A percentile compares a stretch with the other conserved stretches of the same genome.
phyloP scores from a whole-genome alignment of 257 asterid species.

The Henckelia pumila region DNA sequence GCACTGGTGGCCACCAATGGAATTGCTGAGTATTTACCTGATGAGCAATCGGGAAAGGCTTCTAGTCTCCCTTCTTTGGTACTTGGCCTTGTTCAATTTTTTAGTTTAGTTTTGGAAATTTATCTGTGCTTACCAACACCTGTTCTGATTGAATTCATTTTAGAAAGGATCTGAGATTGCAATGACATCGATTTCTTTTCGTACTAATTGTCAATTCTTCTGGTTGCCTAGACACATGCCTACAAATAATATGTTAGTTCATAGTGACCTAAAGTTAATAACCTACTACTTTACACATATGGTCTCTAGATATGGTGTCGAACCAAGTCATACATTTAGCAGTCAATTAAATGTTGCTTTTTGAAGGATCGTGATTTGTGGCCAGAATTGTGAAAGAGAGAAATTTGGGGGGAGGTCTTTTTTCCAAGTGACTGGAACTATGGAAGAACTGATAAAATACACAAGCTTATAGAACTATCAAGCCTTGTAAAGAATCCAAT shows the following conservation, averaged over 20 bases:
- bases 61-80: conserved; percentile 95
- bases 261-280: not conserved
- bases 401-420: not conserved
- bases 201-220: not conserved
- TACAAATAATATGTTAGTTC: too few species aligned
- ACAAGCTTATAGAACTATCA: not conserved
- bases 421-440: not conserved
- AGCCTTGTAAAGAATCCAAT: not conserved
- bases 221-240: not conserved
- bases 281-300: not conserved
- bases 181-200: not conserved
- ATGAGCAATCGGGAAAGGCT: conserved; percentile 92
- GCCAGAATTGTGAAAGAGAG: not conserved
- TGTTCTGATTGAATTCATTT: not conserved
- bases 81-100: conserved; percentile 23
- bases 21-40: conserved; percentile 83
- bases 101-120: not conserved
- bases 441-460: not conserved
- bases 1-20: conserved; percentile 86
- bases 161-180: not conserved
- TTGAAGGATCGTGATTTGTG: not conserved
- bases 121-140: not conserved
- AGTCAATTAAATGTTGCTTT: not conserved
- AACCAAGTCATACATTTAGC: not conserved
- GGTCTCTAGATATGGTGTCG: not conserved